phyloP scores from a whole-genome alignment of 352 stramenopile genomes.

The Phytophthora niederhauseri region DNA sequence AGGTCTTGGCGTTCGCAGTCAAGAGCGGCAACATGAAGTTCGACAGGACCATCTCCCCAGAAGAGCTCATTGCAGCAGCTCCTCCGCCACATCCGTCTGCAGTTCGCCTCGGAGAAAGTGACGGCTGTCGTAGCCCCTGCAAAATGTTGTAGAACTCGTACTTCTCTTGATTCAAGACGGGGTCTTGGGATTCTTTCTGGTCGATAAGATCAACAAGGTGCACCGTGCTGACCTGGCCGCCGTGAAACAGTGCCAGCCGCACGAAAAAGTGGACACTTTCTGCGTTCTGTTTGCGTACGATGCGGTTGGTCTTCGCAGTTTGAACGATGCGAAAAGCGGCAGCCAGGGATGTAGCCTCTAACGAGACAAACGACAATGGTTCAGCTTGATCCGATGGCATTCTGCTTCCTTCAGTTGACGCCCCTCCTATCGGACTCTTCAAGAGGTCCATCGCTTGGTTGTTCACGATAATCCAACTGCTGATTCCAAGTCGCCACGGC shows the following conservation, averaged over 20 bases:
- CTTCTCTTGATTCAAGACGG: constrained; percentile 54
- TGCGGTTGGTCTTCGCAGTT: constrained; percentile 74
- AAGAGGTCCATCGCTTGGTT: constrained; percentile 67
- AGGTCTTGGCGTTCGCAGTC: constrained; percentile 64
- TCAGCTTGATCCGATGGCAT: constrained; percentile 2
- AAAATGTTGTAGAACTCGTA: constrained; percentile 66
- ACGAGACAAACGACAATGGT: constrained; percentile 51
- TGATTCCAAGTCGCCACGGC: constrained; percentile 60
- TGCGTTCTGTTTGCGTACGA: constrained; percentile 67
- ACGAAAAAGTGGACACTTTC: constrained; percentile 78
- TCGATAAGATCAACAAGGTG: constrained; percentile 71
- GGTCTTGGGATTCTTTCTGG: constrained; percentile 62
- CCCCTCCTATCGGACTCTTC: constrained; percentile 17
- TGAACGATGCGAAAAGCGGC: constrained; percentile 63
- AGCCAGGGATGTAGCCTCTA: constrained; percentile 54
- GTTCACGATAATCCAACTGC: constrained; percentile 76
- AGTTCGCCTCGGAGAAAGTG: constrained; percentile 17
- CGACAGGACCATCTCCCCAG: constrained; percentile 44
- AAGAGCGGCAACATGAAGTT: constrained; percentile 72
- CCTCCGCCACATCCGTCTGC: neutral
- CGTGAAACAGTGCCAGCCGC: constrained; percentile 62
- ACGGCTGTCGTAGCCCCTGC: constrained; percentile 44
- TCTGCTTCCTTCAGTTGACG: neutral
- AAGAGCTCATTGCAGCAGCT: neutral
- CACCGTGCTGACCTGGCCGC: constrained; percentile 67